Evolutionary conservation across 768 basidiomycete genomes (phyloP).

Genomic region (Punctularia strigosozonata): DNA sequence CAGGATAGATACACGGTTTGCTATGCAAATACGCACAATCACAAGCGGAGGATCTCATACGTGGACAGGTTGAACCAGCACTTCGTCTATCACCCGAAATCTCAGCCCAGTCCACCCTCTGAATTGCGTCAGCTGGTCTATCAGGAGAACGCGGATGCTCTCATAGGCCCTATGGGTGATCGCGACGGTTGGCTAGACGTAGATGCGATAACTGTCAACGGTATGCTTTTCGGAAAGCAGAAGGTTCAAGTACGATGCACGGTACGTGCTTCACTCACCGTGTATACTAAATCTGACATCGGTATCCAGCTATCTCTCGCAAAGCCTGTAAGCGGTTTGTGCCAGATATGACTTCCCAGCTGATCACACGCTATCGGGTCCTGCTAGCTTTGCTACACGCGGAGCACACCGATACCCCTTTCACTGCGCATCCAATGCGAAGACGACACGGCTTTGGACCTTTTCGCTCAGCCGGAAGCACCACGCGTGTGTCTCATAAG

Average conservation of each 20-base stretch:
- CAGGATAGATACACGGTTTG: background rate
- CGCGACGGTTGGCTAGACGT: slow-evolving; percentile 11
- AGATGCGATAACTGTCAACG: slow-evolving; percentile 3
- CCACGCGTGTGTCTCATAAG: too few species aligned
- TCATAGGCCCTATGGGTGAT: slow-evolving; percentile 5
- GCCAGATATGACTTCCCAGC: too few species aligned
- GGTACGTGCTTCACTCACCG: background rate
- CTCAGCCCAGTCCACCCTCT: slow-evolving; percentile 8
- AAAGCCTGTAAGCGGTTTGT: background rate
- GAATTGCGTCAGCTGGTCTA: slow-evolving; percentile 8
- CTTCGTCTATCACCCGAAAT: slow-evolving; percentile 8
- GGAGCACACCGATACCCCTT: too few species aligned
- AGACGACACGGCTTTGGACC: too few species aligned
- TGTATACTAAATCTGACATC: background rate
- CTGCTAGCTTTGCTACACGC: too few species aligned
- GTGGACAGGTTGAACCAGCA: slow-evolving; percentile 6
- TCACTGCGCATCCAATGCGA: too few species aligned
- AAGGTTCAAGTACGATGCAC: slow-evolving; percentile 1
- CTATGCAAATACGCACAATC: background rate
- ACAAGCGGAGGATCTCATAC: background rate
- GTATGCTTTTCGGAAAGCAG: background rate
- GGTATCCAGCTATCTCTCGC: background rate
- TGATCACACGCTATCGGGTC: too few species aligned
- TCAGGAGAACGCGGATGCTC: background rate
- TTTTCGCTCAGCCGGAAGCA: too few species aligned